Conservation (phyloP, 331 rosid genomes). For the Acacia concinna region DNA sequence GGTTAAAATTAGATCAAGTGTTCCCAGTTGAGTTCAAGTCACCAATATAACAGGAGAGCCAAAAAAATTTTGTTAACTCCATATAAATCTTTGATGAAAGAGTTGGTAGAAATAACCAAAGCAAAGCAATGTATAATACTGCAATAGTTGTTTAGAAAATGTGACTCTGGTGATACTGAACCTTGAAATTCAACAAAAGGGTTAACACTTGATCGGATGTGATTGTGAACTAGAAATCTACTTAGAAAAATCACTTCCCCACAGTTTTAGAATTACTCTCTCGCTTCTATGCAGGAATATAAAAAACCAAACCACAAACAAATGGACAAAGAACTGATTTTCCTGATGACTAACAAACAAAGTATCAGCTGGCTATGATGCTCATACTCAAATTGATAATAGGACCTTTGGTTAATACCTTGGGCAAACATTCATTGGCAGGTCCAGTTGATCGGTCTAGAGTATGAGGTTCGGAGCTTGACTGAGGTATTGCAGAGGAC, state of each 20-base stretch:
- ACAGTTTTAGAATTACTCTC: conserved; percentile 6
- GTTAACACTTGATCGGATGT: conserved; percentile 2
- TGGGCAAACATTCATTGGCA: conserved; percentile 49
- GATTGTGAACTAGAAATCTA: not conserved
- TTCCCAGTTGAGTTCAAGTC: conserved; percentile 20
- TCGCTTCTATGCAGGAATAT: not conserved
- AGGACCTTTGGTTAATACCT: conserved; percentile 53
- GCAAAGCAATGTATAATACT: not conserved
- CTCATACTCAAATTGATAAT: not conserved
- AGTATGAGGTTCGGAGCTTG: conserved; percentile 41
- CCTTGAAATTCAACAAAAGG: not conserved
- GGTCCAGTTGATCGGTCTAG: conserved; percentile 47
- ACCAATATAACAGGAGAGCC: conserved; percentile 17
- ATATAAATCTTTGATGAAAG: conserved; percentile 12
- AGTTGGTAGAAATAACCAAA: conserved; percentile 1
- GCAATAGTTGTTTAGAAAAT: conserved; percentile 21
- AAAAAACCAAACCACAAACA: not conserved
- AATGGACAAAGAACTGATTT: conserved; percentile 12
- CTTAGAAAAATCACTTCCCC: not conserved
- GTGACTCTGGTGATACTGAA: not conserved
- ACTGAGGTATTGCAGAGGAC: conserved; percentile 54
- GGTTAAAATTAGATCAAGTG: not conserved
- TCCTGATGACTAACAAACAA: conserved; percentile 3
- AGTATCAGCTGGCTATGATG: not conserved
- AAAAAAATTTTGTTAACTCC: not conserved